Base-by-base conservation (phyloP, 1,139 yeast species). In the Groenewaldozyma auringiensis region DNA sequence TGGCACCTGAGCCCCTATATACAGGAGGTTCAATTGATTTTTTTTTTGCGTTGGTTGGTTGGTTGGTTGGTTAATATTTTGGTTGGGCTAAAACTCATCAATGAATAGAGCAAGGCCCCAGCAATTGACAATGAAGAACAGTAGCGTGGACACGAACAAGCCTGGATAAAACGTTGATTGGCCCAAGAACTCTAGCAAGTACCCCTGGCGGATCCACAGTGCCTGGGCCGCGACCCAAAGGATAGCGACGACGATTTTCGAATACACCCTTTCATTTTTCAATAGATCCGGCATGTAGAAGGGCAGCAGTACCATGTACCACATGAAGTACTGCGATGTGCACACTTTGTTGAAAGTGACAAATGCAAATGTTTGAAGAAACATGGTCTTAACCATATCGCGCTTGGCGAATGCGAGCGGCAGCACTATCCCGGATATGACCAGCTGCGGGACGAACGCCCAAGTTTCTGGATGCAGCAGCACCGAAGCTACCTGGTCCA, bases 321-420 rank as follows among this genome's bases (percentile, higher is more conserved):
- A 92, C 55, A 89, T 79, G 63, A 92, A 92, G 64, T 92, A 92
- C 58, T 70, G 73, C 1, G 96, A 86, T 0, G 98, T 92, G 58
- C 94, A 84, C 32, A 92, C 97, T 65, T 92, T 92, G 69, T 92
- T 92, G 67, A 83, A 87, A 1, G 94, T 74, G 32, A 89, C 96
- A 67, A 92, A 92, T 25, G 87, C 76, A 63, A 87, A 82, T 1
- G 98, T 92, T 64, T 89, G 97, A n/a, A 88, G 62, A 59, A 89
- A 86, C 52, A 87, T 64, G 18, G 88, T 76, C 37, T 83, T 74
- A n/a, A 79, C 63, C 25, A 83, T 59, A 49, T 80, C 78, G 16
- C 60, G 61, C 38, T 70, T 66, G 2, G 83, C 79, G 57, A 79
- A 74, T 11, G 65, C 60, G 14, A 82, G 60, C 1, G 95, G 95